phyloP scores from a whole-genome alignment of 495 filamentous ascomycete species.

The Aspergillus hancockii region DNA sequence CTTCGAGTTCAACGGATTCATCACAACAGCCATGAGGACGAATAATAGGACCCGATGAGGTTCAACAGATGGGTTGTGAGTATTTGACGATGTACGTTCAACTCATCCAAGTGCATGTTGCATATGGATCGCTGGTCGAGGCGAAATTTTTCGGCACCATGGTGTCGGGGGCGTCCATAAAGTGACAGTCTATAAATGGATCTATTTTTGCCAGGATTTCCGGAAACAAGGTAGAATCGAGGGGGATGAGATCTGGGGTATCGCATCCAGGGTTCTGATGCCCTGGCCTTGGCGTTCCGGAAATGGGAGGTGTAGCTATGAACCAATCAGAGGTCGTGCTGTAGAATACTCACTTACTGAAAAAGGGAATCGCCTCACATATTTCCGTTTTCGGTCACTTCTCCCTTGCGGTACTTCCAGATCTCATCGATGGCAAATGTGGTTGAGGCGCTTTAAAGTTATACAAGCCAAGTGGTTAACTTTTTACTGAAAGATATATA shows the following conservation, averaged over 20 bases:
- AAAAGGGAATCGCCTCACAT: background rate
- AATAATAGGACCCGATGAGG: background rate
- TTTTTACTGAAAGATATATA: too few relatives aligned
- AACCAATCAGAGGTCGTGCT: background rate
- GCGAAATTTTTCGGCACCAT: background rate
- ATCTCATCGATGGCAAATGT: background rate
- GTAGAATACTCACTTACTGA: background rate
- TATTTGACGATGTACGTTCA: background rate
- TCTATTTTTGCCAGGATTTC: background rate
- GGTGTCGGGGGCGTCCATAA: background rate
- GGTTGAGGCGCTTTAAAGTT: too few relatives aligned
- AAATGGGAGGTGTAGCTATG: background rate
- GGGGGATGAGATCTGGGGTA: too few relatives aligned
- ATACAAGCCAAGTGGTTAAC: too few relatives aligned
- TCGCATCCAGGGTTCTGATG: too few relatives aligned
- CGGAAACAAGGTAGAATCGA: background rate
- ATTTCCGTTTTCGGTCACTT: background rate
- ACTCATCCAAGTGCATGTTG: background rate
- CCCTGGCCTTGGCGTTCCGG: background rate
- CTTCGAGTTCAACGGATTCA: constrained; percentile 15
- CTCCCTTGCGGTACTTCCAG: background rate
- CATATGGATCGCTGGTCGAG: background rate
- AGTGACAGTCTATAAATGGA: background rate
- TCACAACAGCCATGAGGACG: constrained; percentile 4
- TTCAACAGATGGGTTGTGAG: background rate